These are phyloP conservation scores for Phalaenopsis equestris DNA, from an alignment of 106 monocot genomes.

Conservation along the genomic window DNA sequence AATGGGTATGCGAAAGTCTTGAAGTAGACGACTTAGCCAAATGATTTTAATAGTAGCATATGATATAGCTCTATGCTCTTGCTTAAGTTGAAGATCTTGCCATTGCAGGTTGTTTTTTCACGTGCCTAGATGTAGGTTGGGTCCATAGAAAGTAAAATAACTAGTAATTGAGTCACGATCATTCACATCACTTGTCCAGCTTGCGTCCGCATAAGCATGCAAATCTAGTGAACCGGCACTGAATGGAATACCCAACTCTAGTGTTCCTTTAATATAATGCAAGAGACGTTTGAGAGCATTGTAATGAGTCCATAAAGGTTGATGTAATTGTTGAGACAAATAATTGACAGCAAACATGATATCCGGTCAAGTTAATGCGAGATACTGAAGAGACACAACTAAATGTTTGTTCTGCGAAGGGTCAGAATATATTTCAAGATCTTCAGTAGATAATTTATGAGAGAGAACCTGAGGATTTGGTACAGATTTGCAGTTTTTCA, in stretches of 20 bases:
- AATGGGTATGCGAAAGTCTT: background rate
- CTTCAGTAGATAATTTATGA: background rate
- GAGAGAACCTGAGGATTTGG: background rate
- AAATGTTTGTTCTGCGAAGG: background rate
- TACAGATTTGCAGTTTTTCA: no score
- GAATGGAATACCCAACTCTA: background rate
- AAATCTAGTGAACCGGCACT: background rate
- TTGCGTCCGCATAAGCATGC: background rate
- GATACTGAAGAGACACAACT: background rate
- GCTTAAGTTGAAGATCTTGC: constrained; percentile 3
- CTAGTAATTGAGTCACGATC: background rate
- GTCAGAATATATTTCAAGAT: background rate
- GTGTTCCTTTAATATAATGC: background rate
- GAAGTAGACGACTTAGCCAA: background rate
- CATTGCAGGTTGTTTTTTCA: background rate
- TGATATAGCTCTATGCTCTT: background rate
- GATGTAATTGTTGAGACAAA: background rate
- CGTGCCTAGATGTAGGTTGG: background rate
- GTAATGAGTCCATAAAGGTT: background rate
- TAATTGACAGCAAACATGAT: background rate
- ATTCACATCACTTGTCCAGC: background rate
- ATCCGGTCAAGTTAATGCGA: background rate
- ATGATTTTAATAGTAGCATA: background rate
- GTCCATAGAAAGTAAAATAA: background rate
- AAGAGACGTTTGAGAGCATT: background rate